Evolutionary conservation across 1,139 yeast genomes (phyloP).

Genomic region (Taphrina communis): DNA sequence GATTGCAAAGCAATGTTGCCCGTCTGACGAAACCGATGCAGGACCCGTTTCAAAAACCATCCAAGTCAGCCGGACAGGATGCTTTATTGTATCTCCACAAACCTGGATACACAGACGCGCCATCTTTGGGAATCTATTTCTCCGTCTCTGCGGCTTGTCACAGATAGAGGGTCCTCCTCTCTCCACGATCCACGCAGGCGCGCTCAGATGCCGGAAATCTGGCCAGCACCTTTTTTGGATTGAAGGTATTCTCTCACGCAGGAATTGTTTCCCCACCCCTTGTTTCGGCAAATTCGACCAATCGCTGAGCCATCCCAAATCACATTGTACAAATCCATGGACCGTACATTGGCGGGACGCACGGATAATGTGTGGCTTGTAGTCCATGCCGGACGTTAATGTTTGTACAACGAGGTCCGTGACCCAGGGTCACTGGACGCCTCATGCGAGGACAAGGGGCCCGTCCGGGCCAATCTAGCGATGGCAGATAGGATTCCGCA

Average conservation of each 20-base stretch:
- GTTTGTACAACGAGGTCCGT: too few species aligned
- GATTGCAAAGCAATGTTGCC: too few species aligned
- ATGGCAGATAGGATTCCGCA: too few species aligned
- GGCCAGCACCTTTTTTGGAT: too few species aligned
- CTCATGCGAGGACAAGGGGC: not conserved
- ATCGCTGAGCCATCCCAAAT: not conserved
- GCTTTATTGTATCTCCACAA: not conserved
- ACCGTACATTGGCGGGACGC: too few species aligned
- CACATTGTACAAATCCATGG: slow-evolving; percentile 1
- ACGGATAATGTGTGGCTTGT: slow-evolving; percentile 6
- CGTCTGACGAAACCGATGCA: too few species aligned
- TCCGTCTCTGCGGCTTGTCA: slow-evolving; percentile 1
- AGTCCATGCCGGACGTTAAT: not conserved
- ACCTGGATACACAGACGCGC: too few species aligned
- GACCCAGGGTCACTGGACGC: not conserved
- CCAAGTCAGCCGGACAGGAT: not conserved
- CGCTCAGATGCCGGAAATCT: not conserved
- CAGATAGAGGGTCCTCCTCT: not conserved
- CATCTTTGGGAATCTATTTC: not conserved
- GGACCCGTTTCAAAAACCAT: too few species aligned
- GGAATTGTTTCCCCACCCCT: too few species aligned
- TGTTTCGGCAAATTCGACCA: not conserved
- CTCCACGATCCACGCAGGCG: too few species aligned
- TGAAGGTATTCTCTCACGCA: too few species aligned
- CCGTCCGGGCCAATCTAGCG: too few species aligned